phyloP scores from a whole-genome alignment of 2,329 filamentous ascomycete genomes.

The Rhinocladiella mackenziei region DNA sequence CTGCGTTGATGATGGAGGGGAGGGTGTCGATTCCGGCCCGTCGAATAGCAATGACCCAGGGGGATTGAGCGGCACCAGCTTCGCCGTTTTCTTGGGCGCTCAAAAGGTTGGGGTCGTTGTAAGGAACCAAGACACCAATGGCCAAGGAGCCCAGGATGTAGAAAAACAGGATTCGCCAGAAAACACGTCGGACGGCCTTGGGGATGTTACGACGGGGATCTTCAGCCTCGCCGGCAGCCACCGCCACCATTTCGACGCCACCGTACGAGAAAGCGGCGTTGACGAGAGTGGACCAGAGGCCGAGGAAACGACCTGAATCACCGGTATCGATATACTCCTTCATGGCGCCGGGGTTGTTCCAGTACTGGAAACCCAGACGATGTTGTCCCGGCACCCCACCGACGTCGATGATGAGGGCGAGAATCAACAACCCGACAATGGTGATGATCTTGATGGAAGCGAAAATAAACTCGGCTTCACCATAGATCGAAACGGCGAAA shows the following conservation, averaged over 20 bases:
- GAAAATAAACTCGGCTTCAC: slow-evolving; percentile 47
- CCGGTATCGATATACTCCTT: slow-evolving; percentile 27
- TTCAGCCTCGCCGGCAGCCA: slow-evolving; percentile 48
- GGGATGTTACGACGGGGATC: slow-evolving; percentile 42
- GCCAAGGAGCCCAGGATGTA: slow-evolving; percentile 73
- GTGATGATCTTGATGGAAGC: slow-evolving; percentile 49
- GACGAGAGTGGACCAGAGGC: slow-evolving; percentile 47
- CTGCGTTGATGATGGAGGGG: slow-evolving; percentile 68
- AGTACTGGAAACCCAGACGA: slow-evolving; percentile 58
- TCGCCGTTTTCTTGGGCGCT: slow-evolving; percentile 39
- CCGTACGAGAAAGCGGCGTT: slow-evolving; percentile 50
- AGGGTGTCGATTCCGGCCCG: slow-evolving; percentile 57
- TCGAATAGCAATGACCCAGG: slow-evolving; percentile 54
- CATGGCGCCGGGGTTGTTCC: slow-evolving; percentile 44
- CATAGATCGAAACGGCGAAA: slow-evolving; percentile 52
- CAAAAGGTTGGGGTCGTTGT: slow-evolving; percentile 55
- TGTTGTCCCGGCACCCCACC: slow-evolving; percentile 45
- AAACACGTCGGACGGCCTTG: slow-evolving; percentile 43
- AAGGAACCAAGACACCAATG: slow-evolving; percentile 72
- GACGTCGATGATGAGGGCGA: slow-evolving; percentile 50
- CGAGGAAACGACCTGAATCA: slow-evolving; percentile 50
- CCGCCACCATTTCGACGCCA: slow-evolving; percentile 49
- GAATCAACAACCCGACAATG: slow-evolving; percentile 49
- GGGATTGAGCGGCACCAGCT: slow-evolving; percentile 43
- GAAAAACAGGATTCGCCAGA: slow-evolving; percentile 64